Conservation (phyloP, 768 basidiomycete species). For the Boletus insuetus region DNA sequence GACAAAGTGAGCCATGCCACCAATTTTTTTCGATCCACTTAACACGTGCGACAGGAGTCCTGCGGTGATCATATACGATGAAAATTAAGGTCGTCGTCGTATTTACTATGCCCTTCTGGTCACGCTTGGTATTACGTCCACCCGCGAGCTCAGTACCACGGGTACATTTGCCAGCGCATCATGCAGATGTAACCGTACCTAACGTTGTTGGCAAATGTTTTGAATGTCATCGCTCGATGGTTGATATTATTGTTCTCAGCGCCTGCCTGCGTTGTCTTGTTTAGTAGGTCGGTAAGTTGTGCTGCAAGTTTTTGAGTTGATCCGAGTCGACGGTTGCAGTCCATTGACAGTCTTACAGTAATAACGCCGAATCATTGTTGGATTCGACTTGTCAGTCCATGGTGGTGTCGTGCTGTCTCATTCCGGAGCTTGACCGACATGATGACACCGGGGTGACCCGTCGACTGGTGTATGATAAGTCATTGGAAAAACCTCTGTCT, state of each 20-base stretch:
- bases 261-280: not conserved
- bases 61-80: slow-evolving; percentile 5
- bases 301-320: too few species aligned
- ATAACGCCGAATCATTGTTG: too few species aligned
- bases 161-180: not conserved
- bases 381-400: not conserved
- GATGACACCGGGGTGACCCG: too few species aligned
- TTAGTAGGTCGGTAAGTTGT: not conserved
- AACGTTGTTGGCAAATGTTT: not conserved
- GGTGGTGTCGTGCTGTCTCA: not conserved
- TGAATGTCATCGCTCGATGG: not conserved
- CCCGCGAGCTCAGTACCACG: too few species aligned
- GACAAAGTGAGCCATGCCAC: not conserved
- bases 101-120: not conserved
- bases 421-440: not conserved
- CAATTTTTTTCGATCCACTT: not conserved
- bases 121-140: not conserved
- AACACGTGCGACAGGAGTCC: not conserved
- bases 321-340: too few species aligned
- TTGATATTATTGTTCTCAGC: not conserved
- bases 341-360: too few species aligned
- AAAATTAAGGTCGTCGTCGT: not conserved
- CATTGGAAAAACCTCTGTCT: too few species aligned
- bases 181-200: not conserved
- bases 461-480: too few species aligned